Conservation (phyloP, 2,329 filamentous ascomycete species). For the Coniochaeta pulveracea region DNA sequence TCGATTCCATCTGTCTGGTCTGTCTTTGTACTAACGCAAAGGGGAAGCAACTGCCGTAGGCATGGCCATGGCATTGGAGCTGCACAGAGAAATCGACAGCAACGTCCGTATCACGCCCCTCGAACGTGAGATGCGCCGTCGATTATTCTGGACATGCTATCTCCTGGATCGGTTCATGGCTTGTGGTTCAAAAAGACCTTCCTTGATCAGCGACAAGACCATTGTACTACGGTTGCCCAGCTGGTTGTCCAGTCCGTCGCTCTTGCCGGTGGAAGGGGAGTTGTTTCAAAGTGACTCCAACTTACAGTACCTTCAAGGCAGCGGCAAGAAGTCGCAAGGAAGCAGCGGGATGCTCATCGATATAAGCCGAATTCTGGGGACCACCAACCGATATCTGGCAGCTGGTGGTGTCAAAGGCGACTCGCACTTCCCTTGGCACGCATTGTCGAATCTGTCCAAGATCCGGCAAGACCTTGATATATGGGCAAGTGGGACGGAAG, state of each 20-base stretch:
- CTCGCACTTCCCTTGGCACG: constrained; percentile 85
- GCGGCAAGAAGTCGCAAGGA: constrained; percentile 60
- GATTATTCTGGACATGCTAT: constrained; percentile 86
- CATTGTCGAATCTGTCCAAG: constrained; percentile 73
- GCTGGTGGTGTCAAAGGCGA: constrained; percentile 81
- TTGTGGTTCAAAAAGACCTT: constrained; percentile 71
- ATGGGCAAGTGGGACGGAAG: constrained; percentile 73
- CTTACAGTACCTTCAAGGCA: constrained; percentile 58
- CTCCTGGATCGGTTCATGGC: constrained; percentile 75
- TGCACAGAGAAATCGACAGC: constrained; percentile 64
- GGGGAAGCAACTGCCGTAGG: constrained; percentile 60
- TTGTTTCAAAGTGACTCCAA: constrained; percentile 74
- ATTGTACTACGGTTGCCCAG: constrained; percentile 66
- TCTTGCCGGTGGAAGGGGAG: constrained; percentile 60
- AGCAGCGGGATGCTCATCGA: constrained; percentile 75
- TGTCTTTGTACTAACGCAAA: neutral
- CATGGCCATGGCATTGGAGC: constrained; percentile 72
- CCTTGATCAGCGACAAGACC: constrained; percentile 67
- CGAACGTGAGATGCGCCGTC: constrained; percentile 65
- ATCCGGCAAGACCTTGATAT: constrained; percentile 76
- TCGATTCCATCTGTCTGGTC: constrained; percentile 4
- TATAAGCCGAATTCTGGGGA: constrained; percentile 70
- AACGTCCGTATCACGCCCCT: constrained; percentile 49
- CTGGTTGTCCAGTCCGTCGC: constrained; percentile 52
- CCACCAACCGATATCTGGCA: constrained; percentile 74